A percentile compares a stretch with the other conserved stretches of the same genome.
Conservation (phyloP, 164 flowering plant species). For the Platanus orientalis region DNA sequence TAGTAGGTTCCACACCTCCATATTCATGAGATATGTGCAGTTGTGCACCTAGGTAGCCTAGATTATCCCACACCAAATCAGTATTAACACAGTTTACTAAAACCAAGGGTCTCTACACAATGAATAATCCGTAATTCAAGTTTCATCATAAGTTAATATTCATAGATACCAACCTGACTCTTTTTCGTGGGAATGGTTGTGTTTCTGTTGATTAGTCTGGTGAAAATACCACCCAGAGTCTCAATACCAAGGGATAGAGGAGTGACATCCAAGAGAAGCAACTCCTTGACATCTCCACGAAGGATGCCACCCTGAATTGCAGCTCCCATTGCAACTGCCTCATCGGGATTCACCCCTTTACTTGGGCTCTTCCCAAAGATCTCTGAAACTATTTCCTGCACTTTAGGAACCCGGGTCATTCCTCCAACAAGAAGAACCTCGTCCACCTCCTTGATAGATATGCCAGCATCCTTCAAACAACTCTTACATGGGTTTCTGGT, state of each 20-base stretch:
- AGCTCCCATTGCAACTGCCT: constrained; percentile 81
- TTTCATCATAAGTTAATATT: background rate
- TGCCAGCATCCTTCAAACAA: constrained; percentile 68
- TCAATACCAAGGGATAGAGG: constrained; percentile 71
- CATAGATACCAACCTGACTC: constrained; percentile 39
- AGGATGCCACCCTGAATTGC: constrained; percentile 76
- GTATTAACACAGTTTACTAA: no score
- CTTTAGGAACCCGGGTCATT: constrained; percentile 76
- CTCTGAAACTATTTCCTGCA: constrained; percentile 54
- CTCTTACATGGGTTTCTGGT: constrained; percentile 54
- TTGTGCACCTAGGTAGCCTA: no score
- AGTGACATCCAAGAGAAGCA: constrained; percentile 67
- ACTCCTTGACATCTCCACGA: constrained; percentile 70
- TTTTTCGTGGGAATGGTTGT: constrained; percentile 66
- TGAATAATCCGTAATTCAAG: no score
- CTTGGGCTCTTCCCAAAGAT: constrained; percentile 67
- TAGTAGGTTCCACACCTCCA: no score
- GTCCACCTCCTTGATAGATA: constrained; percentile 53
- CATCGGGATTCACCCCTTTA: constrained; percentile 77
- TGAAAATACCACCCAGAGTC: constrained; percentile 67
- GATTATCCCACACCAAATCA: no score
- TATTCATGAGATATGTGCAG: no score
- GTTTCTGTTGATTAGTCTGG: constrained; percentile 57
- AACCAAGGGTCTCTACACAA: no score
- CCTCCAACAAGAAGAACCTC: constrained; percentile 80